These are phyloP conservation scores for Dothideomycetes sp. DNA, from an alignment of 2,329 filamentous ascomycete genomes.

Conservation along the genomic window DNA sequence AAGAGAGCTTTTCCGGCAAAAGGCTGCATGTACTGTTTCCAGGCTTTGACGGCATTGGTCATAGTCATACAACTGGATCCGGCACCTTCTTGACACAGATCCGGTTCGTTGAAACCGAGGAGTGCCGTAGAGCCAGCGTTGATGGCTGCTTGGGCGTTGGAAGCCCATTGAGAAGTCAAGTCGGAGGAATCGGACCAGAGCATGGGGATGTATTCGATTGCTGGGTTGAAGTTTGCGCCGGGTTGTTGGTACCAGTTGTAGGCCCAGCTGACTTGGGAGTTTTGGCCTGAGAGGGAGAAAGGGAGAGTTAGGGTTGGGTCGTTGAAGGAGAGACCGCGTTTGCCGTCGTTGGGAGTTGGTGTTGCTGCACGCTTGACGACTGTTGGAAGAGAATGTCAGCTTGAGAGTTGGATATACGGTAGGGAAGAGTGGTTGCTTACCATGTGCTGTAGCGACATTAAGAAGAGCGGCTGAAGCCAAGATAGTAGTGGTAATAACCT, in stretches of 20 bases:
- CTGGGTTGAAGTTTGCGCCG: conserved; percentile 20
- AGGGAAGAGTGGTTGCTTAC: neutral
- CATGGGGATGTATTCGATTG: conserved; percentile 20
- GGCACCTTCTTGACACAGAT: conserved; percentile 35
- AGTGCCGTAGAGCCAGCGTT: conserved; percentile 37
- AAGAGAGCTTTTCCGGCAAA: conserved; percentile 42
- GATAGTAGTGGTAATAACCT: neutral
- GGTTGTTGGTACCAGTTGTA: conserved; percentile 30
- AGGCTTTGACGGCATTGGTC: conserved; percentile 39
- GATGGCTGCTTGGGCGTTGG: conserved; percentile 18
- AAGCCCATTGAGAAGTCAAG: conserved; percentile 17
- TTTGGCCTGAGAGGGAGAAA: conserved; percentile 22
- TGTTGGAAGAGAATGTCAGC: neutral
- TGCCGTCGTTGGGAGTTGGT: conserved; percentile 30
- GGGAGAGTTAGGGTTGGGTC: conserved; percentile 41
- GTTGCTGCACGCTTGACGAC: conserved; percentile 13
- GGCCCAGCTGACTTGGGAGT: conserved; percentile 24
- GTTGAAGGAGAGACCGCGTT: conserved; percentile 65
- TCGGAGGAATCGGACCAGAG: conserved; percentile 19
- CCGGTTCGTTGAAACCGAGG: conserved; percentile 62
- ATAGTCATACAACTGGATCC: conserved; percentile 48
- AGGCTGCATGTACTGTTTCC: conserved; percentile 45
- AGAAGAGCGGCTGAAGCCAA: conserved; percentile 2
- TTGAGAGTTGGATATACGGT: neutral
- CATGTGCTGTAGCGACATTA: conserved; percentile 5